phyloP scores from a whole-genome alignment of 1,139 yeast species.

The Martiniozyma asiatica region DNA sequence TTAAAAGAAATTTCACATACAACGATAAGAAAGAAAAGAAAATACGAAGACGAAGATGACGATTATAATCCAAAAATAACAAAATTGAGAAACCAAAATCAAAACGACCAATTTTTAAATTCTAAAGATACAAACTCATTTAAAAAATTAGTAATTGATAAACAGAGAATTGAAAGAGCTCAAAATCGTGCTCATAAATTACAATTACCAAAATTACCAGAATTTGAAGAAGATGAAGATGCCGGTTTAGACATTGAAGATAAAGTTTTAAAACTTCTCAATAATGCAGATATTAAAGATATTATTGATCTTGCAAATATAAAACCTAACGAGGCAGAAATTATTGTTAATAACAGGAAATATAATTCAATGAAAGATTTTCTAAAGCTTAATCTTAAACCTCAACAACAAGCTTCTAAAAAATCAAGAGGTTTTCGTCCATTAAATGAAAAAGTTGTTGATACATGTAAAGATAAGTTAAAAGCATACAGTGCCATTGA shows the following conservation, averaged over 20 bases:
- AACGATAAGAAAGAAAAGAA: background rate
- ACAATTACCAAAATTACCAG: constrained; percentile 27
- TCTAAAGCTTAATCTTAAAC: constrained; percentile 38
- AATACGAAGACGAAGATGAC: constrained; percentile 8
- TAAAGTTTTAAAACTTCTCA: constrained; percentile 65
- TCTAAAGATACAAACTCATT: background rate
- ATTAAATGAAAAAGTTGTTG: constrained; percentile 47
- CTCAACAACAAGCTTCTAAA: constrained; percentile 30
- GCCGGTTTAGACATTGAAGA: constrained; percentile 40
- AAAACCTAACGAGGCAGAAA: constrained; percentile 53
- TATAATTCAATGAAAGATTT: constrained; percentile 43
- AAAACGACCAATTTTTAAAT: no score
- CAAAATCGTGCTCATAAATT: constrained; percentile 15
- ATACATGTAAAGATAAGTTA: constrained; percentile 54
- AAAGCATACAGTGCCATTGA: constrained; percentile 93
- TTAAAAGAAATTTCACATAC: constrained; percentile 5
- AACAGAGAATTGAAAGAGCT: no score
- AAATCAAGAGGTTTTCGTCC: no score
- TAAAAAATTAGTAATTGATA: no score
- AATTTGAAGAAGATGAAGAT: constrained; percentile 32
- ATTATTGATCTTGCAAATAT: constrained; percentile 71
- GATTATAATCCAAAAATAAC: constrained; percentile 4
- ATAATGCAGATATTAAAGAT: constrained; percentile 64
- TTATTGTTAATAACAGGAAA: constrained; percentile 57
- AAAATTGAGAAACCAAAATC: constrained; percentile 1